Conservation (phyloP, 2,329 filamentous ascomycete genomes). For the Neonectria faginata region DNA sequence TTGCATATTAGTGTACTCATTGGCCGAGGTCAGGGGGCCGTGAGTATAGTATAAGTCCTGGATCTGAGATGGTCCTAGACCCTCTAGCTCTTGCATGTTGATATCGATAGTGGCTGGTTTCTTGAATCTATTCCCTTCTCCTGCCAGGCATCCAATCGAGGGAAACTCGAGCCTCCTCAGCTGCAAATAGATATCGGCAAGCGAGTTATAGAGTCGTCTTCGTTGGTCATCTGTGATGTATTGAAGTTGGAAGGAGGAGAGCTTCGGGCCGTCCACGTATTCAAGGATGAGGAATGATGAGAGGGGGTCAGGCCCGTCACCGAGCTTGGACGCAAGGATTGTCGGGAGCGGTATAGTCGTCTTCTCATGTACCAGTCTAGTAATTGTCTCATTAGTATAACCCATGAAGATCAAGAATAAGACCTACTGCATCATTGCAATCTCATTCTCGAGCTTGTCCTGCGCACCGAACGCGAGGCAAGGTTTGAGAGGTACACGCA, state of each 20-base stretch:
- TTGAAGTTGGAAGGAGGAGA: slow-evolving; percentile 17
- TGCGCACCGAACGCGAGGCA: slow-evolving; percentile 19
- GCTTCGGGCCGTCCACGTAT: slow-evolving; percentile 20
- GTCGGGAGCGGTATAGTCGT: slow-evolving; percentile 34
- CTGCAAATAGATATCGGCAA: slow-evolving; percentile 32
- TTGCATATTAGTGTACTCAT: slow-evolving; percentile 25
- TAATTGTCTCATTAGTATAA: too few species aligned
- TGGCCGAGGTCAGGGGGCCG: slow-evolving; percentile 19
- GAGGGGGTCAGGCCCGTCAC: neutral
- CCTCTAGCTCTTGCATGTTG: slow-evolving; percentile 30
- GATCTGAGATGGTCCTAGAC: slow-evolving; percentile 18
- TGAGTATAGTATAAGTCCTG: slow-evolving; percentile 16
- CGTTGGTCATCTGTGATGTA: slow-evolving; percentile 10
- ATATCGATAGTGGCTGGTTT: slow-evolving; percentile 23
- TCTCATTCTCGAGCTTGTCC: slow-evolving; percentile 31
- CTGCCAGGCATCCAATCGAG: slow-evolving; percentile 24
- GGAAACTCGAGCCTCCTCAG: slow-evolving; percentile 32
- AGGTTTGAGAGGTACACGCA: slow-evolving; percentile 29
- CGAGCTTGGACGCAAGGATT: slow-evolving; percentile 18
- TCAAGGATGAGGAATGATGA: slow-evolving; percentile 29
- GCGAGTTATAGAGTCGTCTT: slow-evolving; percentile 22
- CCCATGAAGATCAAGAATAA: too few species aligned
- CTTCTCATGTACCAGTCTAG: neutral
- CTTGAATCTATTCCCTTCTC: neutral
- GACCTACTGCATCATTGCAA: slow-evolving; percentile 35